phyloP scores from a whole-genome alignment of 2,329 filamentous ascomycete genomes.

The Colletotrichum falcatum region DNA sequence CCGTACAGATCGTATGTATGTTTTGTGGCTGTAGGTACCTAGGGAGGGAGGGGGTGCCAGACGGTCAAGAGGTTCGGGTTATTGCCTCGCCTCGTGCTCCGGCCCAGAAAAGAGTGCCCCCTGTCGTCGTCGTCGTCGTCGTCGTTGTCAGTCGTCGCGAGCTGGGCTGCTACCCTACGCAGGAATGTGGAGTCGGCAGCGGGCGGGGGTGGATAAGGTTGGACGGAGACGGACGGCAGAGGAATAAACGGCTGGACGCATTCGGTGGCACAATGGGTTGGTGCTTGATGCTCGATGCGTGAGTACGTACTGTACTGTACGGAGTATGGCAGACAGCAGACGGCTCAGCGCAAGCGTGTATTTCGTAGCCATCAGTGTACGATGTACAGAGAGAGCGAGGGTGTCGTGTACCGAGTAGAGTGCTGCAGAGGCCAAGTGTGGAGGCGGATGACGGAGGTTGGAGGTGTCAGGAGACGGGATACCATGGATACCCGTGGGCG shows the following conservation, averaged over 20 bases:
- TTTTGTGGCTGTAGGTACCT: neutral
- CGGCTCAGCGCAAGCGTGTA: neutral
- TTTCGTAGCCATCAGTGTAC: too few relatives aligned
- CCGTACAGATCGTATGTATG: neutral
- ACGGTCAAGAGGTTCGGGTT: conserved; percentile 13
- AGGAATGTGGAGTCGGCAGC: conserved; percentile 20
- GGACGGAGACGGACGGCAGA: conserved; percentile 34
- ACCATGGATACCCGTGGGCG: conserved; percentile 35
- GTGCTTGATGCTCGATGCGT: conserved; percentile 11
- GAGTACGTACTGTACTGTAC: neutral
- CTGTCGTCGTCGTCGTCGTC: conserved; percentile 10
- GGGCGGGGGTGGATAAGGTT: conserved; percentile 17
- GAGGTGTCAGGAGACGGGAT: conserved; percentile 18
- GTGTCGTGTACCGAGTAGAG: neutral
- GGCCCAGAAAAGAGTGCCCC: conserved; percentile 1
- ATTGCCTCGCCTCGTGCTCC: conserved; percentile 7
- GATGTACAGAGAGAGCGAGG: neutral
- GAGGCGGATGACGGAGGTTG: conserved; percentile 25
- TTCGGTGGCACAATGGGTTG: conserved; percentile 30
- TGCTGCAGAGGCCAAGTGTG: neutral
- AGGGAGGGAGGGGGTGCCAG: too few relatives aligned
- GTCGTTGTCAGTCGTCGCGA: conserved; percentile 4
- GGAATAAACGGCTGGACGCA: conserved; percentile 30
- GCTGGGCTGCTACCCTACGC: conserved; percentile 23
- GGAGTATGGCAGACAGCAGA: too few relatives aligned